Base-by-base conservation (phyloP, 139 green algal genomes). In the Coccomyxa sp. region DNA sequence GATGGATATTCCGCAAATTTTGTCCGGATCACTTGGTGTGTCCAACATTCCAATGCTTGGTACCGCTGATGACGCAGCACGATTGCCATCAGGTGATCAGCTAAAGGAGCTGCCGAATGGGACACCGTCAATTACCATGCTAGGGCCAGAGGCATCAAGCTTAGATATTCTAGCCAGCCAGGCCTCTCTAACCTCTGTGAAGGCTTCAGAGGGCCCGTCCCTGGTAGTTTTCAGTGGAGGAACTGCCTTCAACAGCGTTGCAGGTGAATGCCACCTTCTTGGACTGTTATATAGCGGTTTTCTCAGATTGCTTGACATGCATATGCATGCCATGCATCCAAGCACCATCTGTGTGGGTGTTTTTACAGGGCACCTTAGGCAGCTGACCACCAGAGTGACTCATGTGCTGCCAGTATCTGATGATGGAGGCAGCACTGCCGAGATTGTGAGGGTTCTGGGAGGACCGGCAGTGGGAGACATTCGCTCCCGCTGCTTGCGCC, bases 391-490 rank as follows among this genome's bases (percentile, higher is more conserved):
- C 1, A 82, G 85, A 18, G 95, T 99, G 45, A 83, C 95, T 3
- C 95, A 99, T 86, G 94, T 99, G 58, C 91, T 99, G 81, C 97
- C 97, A 15, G 97, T 99, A 1, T 97, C 91, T 4, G 97, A 99
- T 83, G 96, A 99, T 81, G 97, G 97, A 12, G 97, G 97, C 74
- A 95, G 87, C 67, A 99, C 97, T 16, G 96, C 97, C 0, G 97
- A 99, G 89, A 98, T 99, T 79, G 96, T 99, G 83, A 88, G 97
- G 0, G 97, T 99, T 71, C 90, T 99, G 59, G 97, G 97, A 0
- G 96, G 96, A 4, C 97, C 97, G 7, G 97, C 97, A 28, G 95
- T 99, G 15, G 97, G 97, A 0, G 97, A 99, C 90, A 98, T 99
- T 79, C 92, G 97, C 67, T 97, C 91, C 27, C 88, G 97, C 30